These are phyloP conservation scores for Aphanomyces invadans DNA, from an alignment of 352 stramenopile genomes.

Conservation along the genomic window DNA sequence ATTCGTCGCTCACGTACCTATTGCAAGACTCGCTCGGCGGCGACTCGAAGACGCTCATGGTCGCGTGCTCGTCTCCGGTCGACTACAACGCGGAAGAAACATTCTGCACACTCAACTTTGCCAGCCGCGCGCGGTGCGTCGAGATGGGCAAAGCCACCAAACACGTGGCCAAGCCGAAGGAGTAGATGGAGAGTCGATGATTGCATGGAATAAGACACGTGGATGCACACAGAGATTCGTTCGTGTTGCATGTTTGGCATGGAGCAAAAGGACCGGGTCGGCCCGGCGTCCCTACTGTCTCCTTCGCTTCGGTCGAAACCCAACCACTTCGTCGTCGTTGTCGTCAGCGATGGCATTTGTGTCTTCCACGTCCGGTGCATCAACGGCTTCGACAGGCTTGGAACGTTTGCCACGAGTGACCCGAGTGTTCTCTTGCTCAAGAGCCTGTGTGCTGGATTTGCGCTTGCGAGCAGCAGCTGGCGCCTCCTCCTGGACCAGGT, in stretches of 20 bases:
- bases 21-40: conserved; percentile 88
- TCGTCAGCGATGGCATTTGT: neutral
- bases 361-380: neutral
- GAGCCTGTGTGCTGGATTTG: neutral
- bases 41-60: conserved; percentile 92
- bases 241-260: neutral
- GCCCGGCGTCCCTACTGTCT: neutral
- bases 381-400: conserved; percentile 23
- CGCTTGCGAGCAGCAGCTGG: neutral
- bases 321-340: conserved; percentile 21
- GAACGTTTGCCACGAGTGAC: too few species aligned
- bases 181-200: conserved; percentile 25
- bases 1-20: conserved; percentile 91
- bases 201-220: neutral
- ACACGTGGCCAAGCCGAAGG: conserved; percentile 39
- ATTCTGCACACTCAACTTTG: conserved; percentile 92
- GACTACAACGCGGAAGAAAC: conserved; percentile 90
- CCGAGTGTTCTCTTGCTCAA: too few species aligned
- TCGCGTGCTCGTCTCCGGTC: conserved; percentile 82
- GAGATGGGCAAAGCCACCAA: conserved; percentile 87
- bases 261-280: neutral
- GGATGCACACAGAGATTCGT: neutral
- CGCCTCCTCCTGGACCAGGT: conserved; percentile 1
- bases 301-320: conserved; percentile 23
- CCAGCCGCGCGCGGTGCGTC: conserved; percentile 69